Percentiles rank a stretch among this genome's conserved stretches.
Evolutionary conservation across 805 yeast species (phyloP).

Genomic region (Cyberlindnera misumaiensis): DNA sequence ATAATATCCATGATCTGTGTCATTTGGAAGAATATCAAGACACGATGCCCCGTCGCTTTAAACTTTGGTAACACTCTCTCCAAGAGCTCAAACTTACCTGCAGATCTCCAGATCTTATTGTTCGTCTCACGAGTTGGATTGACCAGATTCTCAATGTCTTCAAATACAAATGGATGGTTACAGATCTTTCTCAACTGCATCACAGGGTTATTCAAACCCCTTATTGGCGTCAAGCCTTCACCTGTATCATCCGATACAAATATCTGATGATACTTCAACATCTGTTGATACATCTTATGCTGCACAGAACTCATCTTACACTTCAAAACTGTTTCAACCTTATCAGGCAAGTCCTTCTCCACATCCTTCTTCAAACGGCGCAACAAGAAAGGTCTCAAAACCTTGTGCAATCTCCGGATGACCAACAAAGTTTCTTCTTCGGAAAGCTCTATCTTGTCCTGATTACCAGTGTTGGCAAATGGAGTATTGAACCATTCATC

Average conservation of each 20-base stretch:
- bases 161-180: constrained; percentile 84
- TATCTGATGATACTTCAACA: constrained; percentile 64
- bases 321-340: constrained; percentile 75
- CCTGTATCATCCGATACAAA: constrained; percentile 61
- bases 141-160: constrained; percentile 67
- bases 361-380: constrained; percentile 84
- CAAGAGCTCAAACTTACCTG: constrained; percentile 76
- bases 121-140: constrained; percentile 58
- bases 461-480: constrained; percentile 77
- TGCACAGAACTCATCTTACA: constrained; percentile 74
- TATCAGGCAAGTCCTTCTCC: constrained; percentile 79
- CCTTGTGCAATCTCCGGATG: constrained; percentile 81
- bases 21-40: constrained; percentile 81
- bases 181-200: constrained; percentile 84
- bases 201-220: constrained; percentile 73
- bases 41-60: constrained; percentile 68
- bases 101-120: constrained; percentile 64
- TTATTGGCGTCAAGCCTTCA: constrained; percentile 49
- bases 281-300: constrained; percentile 63
- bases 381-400: constrained; percentile 74
- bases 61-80: constrained; percentile 73
- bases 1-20: constrained; percentile 85
- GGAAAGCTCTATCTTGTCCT: constrained; percentile 70
- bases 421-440: constrained; percentile 83
- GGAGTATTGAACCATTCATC: constrained; percentile 92